Evolutionary conservation across 1,284 basidiomycete species (phyloP).

Genomic region (Fomitiporia mediterranea): DNA sequence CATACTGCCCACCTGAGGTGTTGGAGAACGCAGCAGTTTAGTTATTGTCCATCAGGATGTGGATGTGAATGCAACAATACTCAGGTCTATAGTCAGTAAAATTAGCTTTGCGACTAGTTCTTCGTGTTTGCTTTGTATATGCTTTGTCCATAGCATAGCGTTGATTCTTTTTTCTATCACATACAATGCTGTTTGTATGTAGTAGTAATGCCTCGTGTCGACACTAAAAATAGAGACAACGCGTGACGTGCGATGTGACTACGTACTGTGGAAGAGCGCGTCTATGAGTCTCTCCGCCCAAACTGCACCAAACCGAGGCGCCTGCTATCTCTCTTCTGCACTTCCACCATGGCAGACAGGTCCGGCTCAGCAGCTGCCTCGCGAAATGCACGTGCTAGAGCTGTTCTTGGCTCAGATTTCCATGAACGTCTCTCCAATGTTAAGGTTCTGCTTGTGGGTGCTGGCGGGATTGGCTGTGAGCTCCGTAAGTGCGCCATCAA

Average conservation of each 20-base stretch:
- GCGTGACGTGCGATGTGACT: constrained; percentile 14
- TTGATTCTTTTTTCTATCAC: too few species aligned
- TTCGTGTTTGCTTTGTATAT: too few species aligned
- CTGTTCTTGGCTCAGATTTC: constrained; percentile 73
- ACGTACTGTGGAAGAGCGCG: too few species aligned
- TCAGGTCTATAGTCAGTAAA: not conserved
- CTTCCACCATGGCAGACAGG: not conserved
- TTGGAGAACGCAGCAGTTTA: constrained; percentile 45
- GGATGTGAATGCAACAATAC: constrained; percentile 46
- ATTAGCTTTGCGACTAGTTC: too few species aligned
- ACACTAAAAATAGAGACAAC: not conserved
- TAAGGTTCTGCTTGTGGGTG: constrained; percentile 87
- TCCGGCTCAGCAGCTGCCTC: not conserved
- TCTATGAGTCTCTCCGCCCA: not conserved
- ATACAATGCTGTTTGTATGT: too few species aligned
- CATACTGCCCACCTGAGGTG: constrained; percentile 68
- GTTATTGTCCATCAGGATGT: constrained; percentile 58
- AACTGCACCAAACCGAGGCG: not conserved
- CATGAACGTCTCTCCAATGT: constrained; percentile 56
- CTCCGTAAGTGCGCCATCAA: constrained; percentile 57
- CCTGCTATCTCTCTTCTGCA: not conserved
- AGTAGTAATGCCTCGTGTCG: too few species aligned
- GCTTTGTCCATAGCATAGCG: too few species aligned
- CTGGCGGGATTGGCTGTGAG: constrained; percentile 97
- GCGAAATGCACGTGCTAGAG: constrained; percentile 48